Percentiles rank a stretch among this genome's conserved stretches.
phyloP scores from a whole-genome alignment of 305 asterid genomes.

The Rubia tinctorum region DNA sequence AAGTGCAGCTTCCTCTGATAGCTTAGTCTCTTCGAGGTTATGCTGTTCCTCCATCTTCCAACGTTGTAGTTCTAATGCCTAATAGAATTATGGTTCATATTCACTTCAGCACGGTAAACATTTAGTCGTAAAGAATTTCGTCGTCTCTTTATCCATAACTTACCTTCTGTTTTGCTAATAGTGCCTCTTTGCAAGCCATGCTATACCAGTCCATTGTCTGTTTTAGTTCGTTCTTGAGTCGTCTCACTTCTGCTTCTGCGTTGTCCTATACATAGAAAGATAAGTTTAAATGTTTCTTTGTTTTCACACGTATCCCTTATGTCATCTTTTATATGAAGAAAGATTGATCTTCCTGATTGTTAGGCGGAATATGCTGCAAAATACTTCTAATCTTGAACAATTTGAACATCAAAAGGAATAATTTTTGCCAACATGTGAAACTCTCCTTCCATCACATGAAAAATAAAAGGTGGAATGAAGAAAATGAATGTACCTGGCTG shows the following conservation, averaged over 20 bases:
- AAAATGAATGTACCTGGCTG: conserved; percentile 45
- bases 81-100: background rate
- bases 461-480: background rate
- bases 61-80: conserved; percentile 83
- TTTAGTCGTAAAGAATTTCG: background rate
- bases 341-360: background rate
- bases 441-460: too few species aligned
- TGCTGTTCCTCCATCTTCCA: conserved; percentile 80
- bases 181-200: conserved; percentile 92
- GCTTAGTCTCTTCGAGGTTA: conserved; percentile 61
- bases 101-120: background rate
- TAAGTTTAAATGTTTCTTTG: background rate
- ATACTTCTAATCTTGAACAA: background rate
- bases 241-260: conserved; percentile 89
- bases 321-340: background rate
- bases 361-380: background rate
- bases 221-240: conserved; percentile 85
- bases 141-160: background rate
- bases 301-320: background rate
- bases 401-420: background rate
- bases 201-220: conserved; percentile 97
- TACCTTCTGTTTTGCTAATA: conserved; percentile 78
- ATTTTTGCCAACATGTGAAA: too few species aligned
- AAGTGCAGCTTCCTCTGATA: conserved; percentile 77
- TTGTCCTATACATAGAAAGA: conserved; percentile 52